A percentile compares a stretch with the other conserved stretches of the same genome.
Conservation (phyloP, 768 basidiomycete species). For the Pisolithus marmoratus region DNA sequence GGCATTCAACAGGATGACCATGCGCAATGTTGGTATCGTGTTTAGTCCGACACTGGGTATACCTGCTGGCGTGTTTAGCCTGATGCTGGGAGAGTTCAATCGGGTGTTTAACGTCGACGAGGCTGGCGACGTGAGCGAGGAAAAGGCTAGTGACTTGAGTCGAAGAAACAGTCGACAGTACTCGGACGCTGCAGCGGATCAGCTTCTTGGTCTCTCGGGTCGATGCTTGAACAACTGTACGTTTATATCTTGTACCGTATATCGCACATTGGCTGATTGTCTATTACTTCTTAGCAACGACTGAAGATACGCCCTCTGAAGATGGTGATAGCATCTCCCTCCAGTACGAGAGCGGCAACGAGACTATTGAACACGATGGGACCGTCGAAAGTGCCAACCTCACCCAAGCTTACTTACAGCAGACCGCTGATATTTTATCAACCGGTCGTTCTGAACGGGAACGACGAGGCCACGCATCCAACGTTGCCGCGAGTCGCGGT, state of each 20-base stretch:
- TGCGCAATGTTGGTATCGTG: conserved; percentile 97
- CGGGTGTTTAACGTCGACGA: conserved; percentile 82
- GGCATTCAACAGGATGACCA: conserved; percentile 91
- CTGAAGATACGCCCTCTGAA: conserved; percentile 60
- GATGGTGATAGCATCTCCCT: conserved; percentile 65
- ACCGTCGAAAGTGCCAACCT: conserved; percentile 39
- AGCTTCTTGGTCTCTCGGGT: conserved; percentile 72
- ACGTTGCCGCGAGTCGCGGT: conserved; percentile 63
- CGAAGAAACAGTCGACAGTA: conserved; percentile 83
- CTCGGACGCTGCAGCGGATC: conserved; percentile 76
- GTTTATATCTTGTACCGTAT: conserved; percentile 19
- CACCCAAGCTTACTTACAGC: conserved; percentile 31
- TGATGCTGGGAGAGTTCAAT: conserved; percentile 92
- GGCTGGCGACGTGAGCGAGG: conserved; percentile 20
- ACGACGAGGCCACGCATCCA: conserved; percentile 46
- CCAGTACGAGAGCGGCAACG: conserved; percentile 74
- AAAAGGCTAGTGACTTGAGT: conserved; percentile 36
- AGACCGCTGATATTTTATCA: conserved; percentile 10
- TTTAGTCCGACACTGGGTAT: conserved; percentile 97
- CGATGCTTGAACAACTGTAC: conserved; percentile 55
- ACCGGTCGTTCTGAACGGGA: conserved; percentile 25
- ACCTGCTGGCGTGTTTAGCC: conserved; percentile 93
- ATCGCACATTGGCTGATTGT: conserved; percentile 6
- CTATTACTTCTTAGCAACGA: conserved; percentile 25
- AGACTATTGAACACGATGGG: conserved; percentile 56